Evolutionary conservation across 352 stramenopile genomes (phyloP).

Genomic region (Globisporangium perplexum): DNA sequence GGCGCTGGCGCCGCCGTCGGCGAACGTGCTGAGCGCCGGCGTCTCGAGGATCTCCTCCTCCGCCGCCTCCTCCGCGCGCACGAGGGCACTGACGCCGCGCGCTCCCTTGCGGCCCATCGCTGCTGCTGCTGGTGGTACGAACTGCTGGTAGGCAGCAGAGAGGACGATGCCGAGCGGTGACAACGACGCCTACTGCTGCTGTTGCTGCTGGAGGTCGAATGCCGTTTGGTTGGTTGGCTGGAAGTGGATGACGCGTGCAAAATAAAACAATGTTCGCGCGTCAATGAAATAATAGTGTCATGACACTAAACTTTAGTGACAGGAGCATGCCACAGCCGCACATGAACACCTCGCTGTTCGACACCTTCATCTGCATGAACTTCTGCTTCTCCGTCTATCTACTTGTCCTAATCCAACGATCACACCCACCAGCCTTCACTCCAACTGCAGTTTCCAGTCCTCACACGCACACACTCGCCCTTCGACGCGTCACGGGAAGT

Average conservation of each 20-base stretch:
- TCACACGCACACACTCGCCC: too few relatives aligned
- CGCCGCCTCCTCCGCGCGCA: slow-evolving; percentile 63
- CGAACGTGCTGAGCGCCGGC: slow-evolving; percentile 56
- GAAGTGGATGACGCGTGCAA: background rate
- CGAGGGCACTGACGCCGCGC: slow-evolving; percentile 44
- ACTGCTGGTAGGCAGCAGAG: background rate
- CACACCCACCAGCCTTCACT: too few relatives aligned
- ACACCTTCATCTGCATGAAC: too few relatives aligned
- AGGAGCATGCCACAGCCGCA: too few relatives aligned
- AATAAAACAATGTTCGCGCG: too few relatives aligned
- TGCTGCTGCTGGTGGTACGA: background rate
- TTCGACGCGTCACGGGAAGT: slow-evolving; percentile 8
- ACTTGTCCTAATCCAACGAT: background rate
- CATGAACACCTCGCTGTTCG: too few relatives aligned
- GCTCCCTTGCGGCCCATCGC: slow-evolving; percentile 35
- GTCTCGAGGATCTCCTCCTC: slow-evolving; percentile 85
- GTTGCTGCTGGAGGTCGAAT: background rate
- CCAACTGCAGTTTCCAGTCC: too few relatives aligned
- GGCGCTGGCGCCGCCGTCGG: slow-evolving; percentile 4
- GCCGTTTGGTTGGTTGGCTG: background rate
- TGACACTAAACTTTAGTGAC: too few relatives aligned
- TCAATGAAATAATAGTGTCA: too few relatives aligned
- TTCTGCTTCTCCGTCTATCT: background rate
- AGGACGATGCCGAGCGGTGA: too few relatives aligned
- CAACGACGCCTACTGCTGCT: background rate